Evolutionary conservation across 768 basidiomycete genomes (phyloP).

Genomic region (Pulveroboletus sp.): DNA sequence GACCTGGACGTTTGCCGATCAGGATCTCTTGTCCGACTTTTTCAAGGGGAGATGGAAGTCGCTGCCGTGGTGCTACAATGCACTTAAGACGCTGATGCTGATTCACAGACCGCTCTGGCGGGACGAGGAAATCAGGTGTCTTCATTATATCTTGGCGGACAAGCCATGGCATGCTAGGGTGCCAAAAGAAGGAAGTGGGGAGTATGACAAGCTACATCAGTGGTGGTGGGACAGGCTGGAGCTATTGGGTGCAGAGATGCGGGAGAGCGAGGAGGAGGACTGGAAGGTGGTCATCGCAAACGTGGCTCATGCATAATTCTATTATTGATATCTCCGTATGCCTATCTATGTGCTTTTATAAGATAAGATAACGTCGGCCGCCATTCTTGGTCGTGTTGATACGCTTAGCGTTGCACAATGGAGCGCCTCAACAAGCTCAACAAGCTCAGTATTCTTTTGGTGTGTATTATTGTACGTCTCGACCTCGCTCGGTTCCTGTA

Average conservation of each 20-base stretch:
- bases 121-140: constrained; percentile 78
- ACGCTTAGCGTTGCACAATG: too few species aligned
- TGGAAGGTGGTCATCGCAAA: constrained; percentile 49
- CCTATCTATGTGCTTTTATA: too few species aligned
- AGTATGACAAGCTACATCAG: constrained; percentile 50
- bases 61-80: constrained; percentile 86
- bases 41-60: constrained; percentile 79
- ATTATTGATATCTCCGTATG: background rate
- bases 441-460: too few species aligned
- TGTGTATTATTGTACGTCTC: too few species aligned
- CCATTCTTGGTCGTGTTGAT: too few species aligned
- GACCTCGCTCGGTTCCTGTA: too few species aligned
- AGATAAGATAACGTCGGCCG: too few species aligned
- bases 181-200: constrained; percentile 34
- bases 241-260: constrained; percentile 38
- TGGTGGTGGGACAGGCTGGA: constrained; percentile 83
- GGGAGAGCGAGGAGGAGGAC: constrained; percentile 38
- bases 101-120: constrained; percentile 76
- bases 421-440: too few species aligned
- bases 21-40: constrained; percentile 32
- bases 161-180: constrained; percentile 77
- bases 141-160: constrained; percentile 83
- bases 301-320: constrained; percentile 32
- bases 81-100: constrained; percentile 76
- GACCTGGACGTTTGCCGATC: constrained; percentile 8